Evolutionary conservation across 495 filamentous ascomycete genomes (phyloP).

Genomic region (Aspergillus panamensis): DNA sequence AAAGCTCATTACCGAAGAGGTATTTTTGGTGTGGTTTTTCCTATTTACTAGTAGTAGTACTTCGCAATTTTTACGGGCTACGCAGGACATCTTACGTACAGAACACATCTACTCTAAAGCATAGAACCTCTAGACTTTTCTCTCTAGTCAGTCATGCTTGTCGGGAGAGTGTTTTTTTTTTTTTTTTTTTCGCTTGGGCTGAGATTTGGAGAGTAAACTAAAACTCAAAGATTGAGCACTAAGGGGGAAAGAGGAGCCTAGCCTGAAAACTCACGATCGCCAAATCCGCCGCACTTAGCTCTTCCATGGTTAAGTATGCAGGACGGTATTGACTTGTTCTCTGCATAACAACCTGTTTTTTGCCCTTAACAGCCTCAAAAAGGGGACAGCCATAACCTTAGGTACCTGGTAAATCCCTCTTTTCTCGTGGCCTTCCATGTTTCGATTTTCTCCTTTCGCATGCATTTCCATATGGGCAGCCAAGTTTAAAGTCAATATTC

Average conservation of each 20-base stretch:
- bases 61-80: background rate
- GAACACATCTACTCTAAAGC: background rate
- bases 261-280: constrained; percentile 13
- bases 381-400: background rate
- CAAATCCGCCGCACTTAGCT: constrained; percentile 3
- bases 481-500: background rate
- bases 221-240: constrained; percentile 3
- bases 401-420: background rate
- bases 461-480: background rate
- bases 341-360: too few relatives aligned
- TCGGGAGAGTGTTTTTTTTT: background rate
- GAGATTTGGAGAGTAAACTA: background rate
- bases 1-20: background rate
- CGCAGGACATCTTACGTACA: constrained; percentile 5
- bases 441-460: constrained; percentile 3
- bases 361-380: background rate
- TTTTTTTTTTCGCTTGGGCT: background rate
- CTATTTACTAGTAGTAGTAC: too few relatives aligned
- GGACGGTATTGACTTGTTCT: background rate
- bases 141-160: background rate
- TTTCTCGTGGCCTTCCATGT: background rate
- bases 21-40: background rate
- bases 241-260: background rate
- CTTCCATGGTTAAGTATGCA: constrained; percentile 4
- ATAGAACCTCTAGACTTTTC: background rate